Evolutionary conservation across 257 asterid species (phyloP), one percentile per base, ranked within the genome.

Genomic region (Haberlea rhodopensis): DNA sequence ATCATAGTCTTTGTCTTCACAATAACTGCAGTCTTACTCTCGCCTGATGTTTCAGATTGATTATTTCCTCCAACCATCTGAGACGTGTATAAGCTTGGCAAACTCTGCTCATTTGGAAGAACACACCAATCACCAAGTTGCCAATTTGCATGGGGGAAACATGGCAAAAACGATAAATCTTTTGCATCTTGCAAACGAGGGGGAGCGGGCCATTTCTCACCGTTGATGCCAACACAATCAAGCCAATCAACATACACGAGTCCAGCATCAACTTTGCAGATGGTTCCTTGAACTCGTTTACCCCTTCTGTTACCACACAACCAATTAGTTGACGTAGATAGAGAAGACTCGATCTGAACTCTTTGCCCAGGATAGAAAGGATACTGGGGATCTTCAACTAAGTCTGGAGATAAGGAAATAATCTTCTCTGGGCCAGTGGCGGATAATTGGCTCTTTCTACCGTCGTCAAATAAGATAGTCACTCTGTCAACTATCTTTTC

Each of bases 91-190:
- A 70, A 60, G 56, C 66, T n/a, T 25, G 66, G 72, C 43, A 62
- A 27, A 16, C 23, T 58, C 60, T 62, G 71, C 67, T 72, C 75
- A 60, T 11, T 53, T 11, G 83, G 85, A 66, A 84, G 71, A 31
- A 78, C 56, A 66, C 96, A 90, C 95, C 96, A 87, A 72, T 94
- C 99, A 23, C 97, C 98, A n/a, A 87, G 87, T 77, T 89, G 91
- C 96, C 97, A 92, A 71, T 78, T 81, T 15, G 84, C 77, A 54
- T 79, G 81, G 21, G 86, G 66, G 57, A 71, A 84, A 77, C 84
- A 77, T 8, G 95, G 78, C 72, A 94, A 71, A 75, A 84, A 72
- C 8, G 79, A 69, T 70, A 94, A 75, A 62, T 80, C 76, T 73
- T 71, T 79, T 20, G 84, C 66, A 59, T 88, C 85, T 65, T 84